These are phyloP conservation scores for Micractinium sp. DNA, from an alignment of 139 green algal species.

Conservation along the genomic window DNA sequence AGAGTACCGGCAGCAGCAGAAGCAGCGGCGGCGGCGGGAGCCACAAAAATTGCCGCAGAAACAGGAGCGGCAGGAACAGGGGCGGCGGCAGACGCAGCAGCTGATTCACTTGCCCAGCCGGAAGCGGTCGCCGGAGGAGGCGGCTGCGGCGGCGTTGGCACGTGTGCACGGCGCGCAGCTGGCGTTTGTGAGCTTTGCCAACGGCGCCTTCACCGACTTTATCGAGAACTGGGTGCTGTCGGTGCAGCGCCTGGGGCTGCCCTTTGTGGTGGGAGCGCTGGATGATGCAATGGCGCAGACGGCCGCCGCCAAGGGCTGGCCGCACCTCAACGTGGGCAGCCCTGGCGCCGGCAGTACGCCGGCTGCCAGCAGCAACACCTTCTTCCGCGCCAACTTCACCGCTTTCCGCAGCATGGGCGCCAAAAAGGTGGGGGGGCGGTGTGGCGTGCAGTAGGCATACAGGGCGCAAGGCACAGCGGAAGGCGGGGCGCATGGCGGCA, in stretches of 20 bases:
- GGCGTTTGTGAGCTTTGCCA: slow-evolving; percentile 3
- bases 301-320: not conserved
- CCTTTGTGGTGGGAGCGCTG: slow-evolving; percentile 8
- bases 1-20: too few relatives aligned
- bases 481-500: too few relatives aligned
- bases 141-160: not conserved
- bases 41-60: too few relatives aligned
- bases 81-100: too few relatives aligned
- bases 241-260: slow-evolving; percentile 9
- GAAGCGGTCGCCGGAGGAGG: not conserved
- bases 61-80: too few relatives aligned
- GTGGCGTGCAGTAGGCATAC: too few relatives aligned
- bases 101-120: too few relatives aligned
- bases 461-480: too few relatives aligned
- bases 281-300: not conserved
- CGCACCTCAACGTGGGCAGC: not conserved
- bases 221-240: not conserved
- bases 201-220: slow-evolving; percentile 4
- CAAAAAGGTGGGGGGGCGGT: not conserved
- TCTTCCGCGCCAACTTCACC: slow-evolving; percentile 7
- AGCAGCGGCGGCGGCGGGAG: too few relatives aligned
- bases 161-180: not conserved
- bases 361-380: not conserved
- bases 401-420: slow-evolving; percentile 1
- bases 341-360: not conserved